A percentile compares a stretch with the other conserved stretches of the same genome.
Evolutionary conservation across 2,329 filamentous ascomycete genomes (phyloP).

Genomic region (Diplodia sapinea): DNA sequence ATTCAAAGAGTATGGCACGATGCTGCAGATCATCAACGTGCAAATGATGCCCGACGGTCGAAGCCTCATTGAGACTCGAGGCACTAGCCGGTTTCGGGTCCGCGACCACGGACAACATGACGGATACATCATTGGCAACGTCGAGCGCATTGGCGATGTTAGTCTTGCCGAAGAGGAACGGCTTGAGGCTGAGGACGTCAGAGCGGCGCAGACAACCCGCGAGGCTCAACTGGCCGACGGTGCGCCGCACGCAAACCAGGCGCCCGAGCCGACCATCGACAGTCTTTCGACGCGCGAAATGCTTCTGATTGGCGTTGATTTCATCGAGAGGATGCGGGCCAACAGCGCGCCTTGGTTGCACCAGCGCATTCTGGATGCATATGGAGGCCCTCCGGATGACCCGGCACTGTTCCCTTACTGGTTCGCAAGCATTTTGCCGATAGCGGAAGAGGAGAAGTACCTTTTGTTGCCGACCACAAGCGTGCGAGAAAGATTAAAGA

Average conservation of each 20-base stretch:
- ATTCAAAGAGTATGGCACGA: constrained; percentile 77
- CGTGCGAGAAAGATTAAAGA: constrained; percentile 80
- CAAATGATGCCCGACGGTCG: constrained; percentile 79
- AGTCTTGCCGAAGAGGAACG: constrained; percentile 79
- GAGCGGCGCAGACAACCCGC: constrained; percentile 41
- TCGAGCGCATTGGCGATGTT: constrained; percentile 82
- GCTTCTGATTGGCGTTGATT: constrained; percentile 68
- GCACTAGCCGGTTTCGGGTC: constrained; percentile 77
- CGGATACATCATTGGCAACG: constrained; percentile 77
- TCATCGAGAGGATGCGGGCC: constrained; percentile 71
- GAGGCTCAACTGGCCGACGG: constrained; percentile 30
- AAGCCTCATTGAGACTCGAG: constrained; percentile 78
- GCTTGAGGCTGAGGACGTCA: constrained; percentile 72
- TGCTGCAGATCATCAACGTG: constrained; percentile 75
- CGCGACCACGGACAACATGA: constrained; percentile 69
- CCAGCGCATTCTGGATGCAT: constrained; percentile 72
- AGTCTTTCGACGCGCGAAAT: constrained; percentile 73
- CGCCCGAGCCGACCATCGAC: constrained; percentile 47
- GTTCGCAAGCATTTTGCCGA: constrained; percentile 82
- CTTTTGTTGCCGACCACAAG: constrained; percentile 73
- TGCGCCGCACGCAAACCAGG: constrained; percentile 6
- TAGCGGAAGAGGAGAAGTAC: constrained; percentile 80
- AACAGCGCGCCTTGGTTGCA: constrained; percentile 77
- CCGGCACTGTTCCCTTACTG: constrained; percentile 84
- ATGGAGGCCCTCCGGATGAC: constrained; percentile 78